Conservation (phyloP, 2,329 filamentous ascomycete species). For the Fusarium longipes region DNA sequence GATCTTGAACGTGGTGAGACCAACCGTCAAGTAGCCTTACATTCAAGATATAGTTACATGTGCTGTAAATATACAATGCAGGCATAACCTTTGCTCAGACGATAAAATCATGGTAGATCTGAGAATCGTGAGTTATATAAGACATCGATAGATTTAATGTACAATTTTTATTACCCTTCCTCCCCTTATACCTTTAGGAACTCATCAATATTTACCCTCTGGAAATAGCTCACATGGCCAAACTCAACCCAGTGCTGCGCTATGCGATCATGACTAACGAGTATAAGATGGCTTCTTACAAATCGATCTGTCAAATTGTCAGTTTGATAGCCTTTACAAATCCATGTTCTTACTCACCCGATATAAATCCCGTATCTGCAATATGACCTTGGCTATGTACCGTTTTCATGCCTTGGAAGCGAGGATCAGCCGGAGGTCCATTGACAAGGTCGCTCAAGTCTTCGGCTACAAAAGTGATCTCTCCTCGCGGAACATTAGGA, state of each 20-base stretch:
- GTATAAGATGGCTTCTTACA: slow-evolving; percentile 79
- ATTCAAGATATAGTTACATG: too few relatives aligned
- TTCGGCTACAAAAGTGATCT: slow-evolving; percentile 82
- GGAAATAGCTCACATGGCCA: slow-evolving; percentile 69
- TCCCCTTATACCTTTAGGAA: slow-evolving; percentile 51
- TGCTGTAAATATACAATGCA: background rate
- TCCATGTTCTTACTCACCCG: slow-evolving; percentile 63
- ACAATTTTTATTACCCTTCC: background rate
- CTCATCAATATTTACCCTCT: slow-evolving; percentile 68
- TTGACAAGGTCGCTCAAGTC: slow-evolving; percentile 81
- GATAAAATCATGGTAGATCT: background rate
- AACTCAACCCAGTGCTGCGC: slow-evolving; percentile 84
- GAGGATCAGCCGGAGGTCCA: slow-evolving; percentile 68
- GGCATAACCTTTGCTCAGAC: background rate
- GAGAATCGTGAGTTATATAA: too few relatives aligned
- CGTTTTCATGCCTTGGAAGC: slow-evolving; percentile 79
- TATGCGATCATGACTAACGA: slow-evolving; percentile 80
- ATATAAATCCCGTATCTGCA: slow-evolving; percentile 75
- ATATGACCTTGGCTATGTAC: slow-evolving; percentile 83
- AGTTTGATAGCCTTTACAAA: accelerated
- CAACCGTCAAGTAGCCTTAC: too few relatives aligned
- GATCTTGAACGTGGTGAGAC: background rate
- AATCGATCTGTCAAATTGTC: slow-evolving; percentile 69
- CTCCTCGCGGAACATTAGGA: slow-evolving; percentile 86
- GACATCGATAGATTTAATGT: too few relatives aligned